phyloP scores from a whole-genome alignment of 352 stramenopile genomes.

The Phytophthora nicotianae region DNA sequence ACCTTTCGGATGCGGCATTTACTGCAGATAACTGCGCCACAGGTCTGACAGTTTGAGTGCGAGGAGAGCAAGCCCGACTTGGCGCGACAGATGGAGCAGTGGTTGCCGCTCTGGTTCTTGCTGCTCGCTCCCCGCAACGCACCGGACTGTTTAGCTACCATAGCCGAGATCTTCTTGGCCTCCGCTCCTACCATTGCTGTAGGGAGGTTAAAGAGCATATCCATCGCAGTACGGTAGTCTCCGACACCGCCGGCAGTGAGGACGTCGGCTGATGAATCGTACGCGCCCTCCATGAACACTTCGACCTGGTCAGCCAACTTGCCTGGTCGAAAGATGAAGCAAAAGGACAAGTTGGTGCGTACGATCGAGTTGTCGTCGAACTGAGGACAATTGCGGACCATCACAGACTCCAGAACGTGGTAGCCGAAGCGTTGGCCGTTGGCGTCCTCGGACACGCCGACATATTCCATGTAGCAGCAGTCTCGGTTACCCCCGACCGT shows the following conservation, averaged over 20 bases:
- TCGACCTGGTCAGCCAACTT: conserved; percentile 58
- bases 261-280: conserved; percentile 63
- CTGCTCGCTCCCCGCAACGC: conserved; percentile 30
- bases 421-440: conserved; percentile 68
- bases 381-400: conserved; percentile 58
- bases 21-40: conserved; percentile 71
- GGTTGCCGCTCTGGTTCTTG: conserved; percentile 45
- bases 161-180: conserved; percentile 69
- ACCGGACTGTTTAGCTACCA: conserved; percentile 54
- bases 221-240: conserved; percentile 69
- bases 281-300: conserved; percentile 76
- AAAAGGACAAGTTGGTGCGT: conserved; percentile 70
- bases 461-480: conserved; percentile 72
- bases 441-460: conserved; percentile 60
- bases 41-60: conserved; percentile 64
- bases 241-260: conserved; percentile 70
- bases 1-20: conserved; percentile 76
- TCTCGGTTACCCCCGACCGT: conserved; percentile 78
- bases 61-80: conserved; percentile 63
- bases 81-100: conserved; percentile 68
- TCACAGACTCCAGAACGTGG: conserved; percentile 67
- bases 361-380: conserved; percentile 83
- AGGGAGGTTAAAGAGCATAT: conserved; percentile 66
- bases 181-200: conserved; percentile 52
- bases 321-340: conserved; percentile 70